A percentile compares a stretch with the other conserved stretches of the same genome.
These are phyloP conservation scores for Ophiostoma pallidulum DNA, from an alignment of 2,329 filamentous ascomycete genomes.

Conservation along the genomic window DNA sequence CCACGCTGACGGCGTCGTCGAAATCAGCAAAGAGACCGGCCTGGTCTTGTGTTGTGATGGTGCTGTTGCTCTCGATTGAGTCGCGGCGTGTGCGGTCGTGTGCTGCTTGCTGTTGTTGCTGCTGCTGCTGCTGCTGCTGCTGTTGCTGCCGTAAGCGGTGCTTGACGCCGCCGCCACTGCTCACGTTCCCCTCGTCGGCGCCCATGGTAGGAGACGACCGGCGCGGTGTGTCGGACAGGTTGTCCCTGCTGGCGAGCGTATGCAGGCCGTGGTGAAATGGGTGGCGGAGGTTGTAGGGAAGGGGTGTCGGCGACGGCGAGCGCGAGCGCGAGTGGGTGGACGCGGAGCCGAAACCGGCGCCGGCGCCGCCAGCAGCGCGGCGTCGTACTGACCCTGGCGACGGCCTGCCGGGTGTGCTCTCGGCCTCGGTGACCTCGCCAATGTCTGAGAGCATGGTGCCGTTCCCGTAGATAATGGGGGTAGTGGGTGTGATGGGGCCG, in stretches of 20 bases:
- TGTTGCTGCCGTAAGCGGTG: not conserved
- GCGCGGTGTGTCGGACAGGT: conserved; percentile 24
- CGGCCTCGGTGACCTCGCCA: conserved; percentile 44
- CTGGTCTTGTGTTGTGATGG: conserved; percentile 44
- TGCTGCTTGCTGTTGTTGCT: conserved; percentile 19
- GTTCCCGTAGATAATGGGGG: conserved; percentile 60
- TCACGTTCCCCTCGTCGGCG: conserved; percentile 20
- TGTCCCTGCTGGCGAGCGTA: conserved; percentile 19
- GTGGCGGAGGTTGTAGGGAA: conserved; percentile 10
- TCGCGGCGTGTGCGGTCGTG: conserved; percentile 38
- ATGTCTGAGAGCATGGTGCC: conserved; percentile 62
- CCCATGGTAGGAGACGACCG: conserved; percentile 38
- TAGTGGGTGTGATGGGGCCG: conserved; percentile 42
- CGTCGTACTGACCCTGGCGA: conserved; percentile 17
- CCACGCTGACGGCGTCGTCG: conserved; percentile 52
- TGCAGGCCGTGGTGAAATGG: conserved; percentile 16
- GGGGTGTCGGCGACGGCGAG: conserved; percentile 20
- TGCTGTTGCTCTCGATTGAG: conserved; percentile 53
- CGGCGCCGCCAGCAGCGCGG: not conserved
- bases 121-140: conserved; percentile 35
- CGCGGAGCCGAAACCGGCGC: not conserved
- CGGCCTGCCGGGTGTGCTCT: conserved; percentile 37
- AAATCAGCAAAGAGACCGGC: conserved; percentile 48
- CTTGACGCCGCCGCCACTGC: not conserved
- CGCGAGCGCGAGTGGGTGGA: conserved; percentile 24